These are phyloP conservation scores for Purshia tridentata DNA, from an alignment of 306 rosid species.

Conservation along the genomic window DNA sequence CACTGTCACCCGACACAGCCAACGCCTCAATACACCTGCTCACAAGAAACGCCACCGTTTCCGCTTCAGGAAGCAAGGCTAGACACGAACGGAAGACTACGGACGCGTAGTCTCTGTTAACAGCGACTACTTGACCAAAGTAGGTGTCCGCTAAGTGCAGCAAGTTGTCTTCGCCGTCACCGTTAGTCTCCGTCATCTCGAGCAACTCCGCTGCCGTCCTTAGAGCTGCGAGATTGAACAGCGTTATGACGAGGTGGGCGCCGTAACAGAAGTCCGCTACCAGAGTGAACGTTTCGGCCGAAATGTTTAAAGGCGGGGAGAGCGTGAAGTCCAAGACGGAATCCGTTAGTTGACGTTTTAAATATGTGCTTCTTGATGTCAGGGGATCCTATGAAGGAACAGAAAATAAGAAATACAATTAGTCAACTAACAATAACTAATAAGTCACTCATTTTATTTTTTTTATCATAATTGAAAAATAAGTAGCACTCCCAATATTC, in stretches of 20 bases:
- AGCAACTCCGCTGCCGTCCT: slow-evolving; percentile 76
- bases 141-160: slow-evolving; percentile 46
- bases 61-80: slow-evolving; percentile 76
- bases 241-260: slow-evolving; percentile 45
- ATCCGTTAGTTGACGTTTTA: slow-evolving; percentile 56
- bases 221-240: slow-evolving; percentile 63
- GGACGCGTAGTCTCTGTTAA: slow-evolving; percentile 47
- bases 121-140: slow-evolving; percentile 46
- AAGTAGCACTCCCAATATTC: neutral
- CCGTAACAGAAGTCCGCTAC: slow-evolving; percentile 79
- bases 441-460: too few relatives aligned
- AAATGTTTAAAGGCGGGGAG: slow-evolving; percentile 55
- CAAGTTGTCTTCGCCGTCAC: slow-evolving; percentile 40
- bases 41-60: slow-evolving; percentile 61
- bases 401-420: slow-evolving; percentile 1
- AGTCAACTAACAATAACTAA: too few relatives aligned
- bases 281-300: slow-evolving; percentile 54
- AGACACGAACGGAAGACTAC: slow-evolving; percentile 69
- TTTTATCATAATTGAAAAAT: neutral
- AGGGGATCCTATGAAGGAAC: slow-evolving; percentile 53
- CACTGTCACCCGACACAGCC: slow-evolving; percentile 32
- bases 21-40: slow-evolving; percentile 70
- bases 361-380: slow-evolving; percentile 56
- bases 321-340: slow-evolving; percentile 46
- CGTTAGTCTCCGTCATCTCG: slow-evolving; percentile 50